Evolutionary conservation across 768 basidiomycete species (phyloP).

Genomic region (Lentinula edodes): DNA sequence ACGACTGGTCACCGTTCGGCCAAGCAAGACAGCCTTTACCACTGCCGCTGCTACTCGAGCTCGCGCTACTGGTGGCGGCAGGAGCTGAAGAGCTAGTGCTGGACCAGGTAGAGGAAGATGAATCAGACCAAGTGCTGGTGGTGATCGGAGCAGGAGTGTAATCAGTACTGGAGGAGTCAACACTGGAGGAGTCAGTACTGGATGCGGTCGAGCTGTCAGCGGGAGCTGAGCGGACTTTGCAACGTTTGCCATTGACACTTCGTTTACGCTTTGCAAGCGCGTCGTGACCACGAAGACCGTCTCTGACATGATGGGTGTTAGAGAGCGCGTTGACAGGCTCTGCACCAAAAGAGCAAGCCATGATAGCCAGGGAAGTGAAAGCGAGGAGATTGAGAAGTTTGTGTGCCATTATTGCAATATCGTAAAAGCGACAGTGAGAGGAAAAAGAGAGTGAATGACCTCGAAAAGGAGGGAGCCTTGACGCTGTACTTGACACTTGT

Average conservation of each 20-base stretch:
- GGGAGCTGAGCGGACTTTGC: conserved; percentile 47
- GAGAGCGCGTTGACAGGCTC: conserved; percentile 50
- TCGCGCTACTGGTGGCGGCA: not conserved
- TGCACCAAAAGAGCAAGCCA: conserved; percentile 44
- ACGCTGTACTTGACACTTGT: conserved; percentile 16
- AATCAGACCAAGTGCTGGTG: conserved; percentile 7
- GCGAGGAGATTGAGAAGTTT: conserved; percentile 57
- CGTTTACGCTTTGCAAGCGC: conserved; percentile 48
- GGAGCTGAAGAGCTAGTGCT: conserved; percentile 15
- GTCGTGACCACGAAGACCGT: conserved; percentile 37
- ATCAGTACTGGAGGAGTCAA: conserved; percentile 11
- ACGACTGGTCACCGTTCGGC: conserved; percentile 47
- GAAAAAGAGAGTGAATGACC: conserved; percentile 17
- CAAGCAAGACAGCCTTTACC: conserved; percentile 55
- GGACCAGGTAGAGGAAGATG: not conserved
- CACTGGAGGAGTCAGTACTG: conserved; percentile 13
- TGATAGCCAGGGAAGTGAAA: conserved; percentile 49
- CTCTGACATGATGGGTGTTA: conserved; percentile 39
- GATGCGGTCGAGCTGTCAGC: conserved; percentile 13
- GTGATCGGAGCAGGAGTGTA: conserved; percentile 11
- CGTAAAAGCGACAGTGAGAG: conserved; percentile 13
- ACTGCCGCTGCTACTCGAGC: conserved; percentile 7
- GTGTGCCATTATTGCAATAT: conserved; percentile 35
- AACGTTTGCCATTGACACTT: conserved; percentile 37
- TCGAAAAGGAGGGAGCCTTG: conserved; percentile 10